These are phyloP conservation scores for Colletotrichum sp. DNA, from an alignment of 2,329 filamentous ascomycete genomes.

Conservation along the genomic window DNA sequence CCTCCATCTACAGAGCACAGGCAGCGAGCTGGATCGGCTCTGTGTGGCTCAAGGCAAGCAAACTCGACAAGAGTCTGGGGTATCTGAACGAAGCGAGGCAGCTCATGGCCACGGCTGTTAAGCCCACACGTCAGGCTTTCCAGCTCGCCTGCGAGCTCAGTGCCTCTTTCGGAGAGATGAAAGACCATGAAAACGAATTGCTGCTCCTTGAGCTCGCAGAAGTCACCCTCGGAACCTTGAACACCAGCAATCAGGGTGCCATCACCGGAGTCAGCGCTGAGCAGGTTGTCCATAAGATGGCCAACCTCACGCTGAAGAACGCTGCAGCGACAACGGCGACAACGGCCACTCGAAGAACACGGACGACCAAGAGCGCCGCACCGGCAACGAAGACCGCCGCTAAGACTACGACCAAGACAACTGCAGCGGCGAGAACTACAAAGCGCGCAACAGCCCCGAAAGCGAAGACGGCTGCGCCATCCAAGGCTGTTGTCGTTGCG, in stretches of 20 bases:
- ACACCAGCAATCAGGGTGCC: neutral
- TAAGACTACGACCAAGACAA: neutral
- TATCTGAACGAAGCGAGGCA: constrained; percentile 59
- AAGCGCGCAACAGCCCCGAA: constrained; percentile 25
- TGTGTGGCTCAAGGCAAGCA: constrained; percentile 61
- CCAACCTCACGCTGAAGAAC: constrained; percentile 34
- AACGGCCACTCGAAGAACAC: constrained; percentile 11
- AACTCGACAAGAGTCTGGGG: constrained; percentile 61
- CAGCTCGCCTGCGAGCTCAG: constrained; percentile 60
- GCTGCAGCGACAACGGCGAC: constrained; percentile 21
- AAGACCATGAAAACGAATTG: constrained; percentile 46
- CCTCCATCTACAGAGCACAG: constrained; percentile 62
- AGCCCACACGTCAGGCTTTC: constrained; percentile 48
- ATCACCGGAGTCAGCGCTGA: constrained; percentile 6
- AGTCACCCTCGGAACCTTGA: constrained; percentile 33
- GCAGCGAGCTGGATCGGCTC: constrained; percentile 60
- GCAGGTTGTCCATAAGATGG: constrained; percentile 41
- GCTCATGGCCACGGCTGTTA: constrained; percentile 46
- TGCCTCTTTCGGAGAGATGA: constrained; percentile 57
- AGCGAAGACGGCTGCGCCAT: constrained; percentile 22
- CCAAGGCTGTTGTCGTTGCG: constrained; percentile 15
- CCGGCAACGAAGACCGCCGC: constrained; percentile 2
- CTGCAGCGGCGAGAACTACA: constrained; percentile 10
- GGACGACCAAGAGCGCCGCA: constrained; percentile 25
- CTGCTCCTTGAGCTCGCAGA: constrained; percentile 55